Evolutionary conservation across 106 monocot species (phyloP).

Genomic region (Cymbidium sinense): DNA sequence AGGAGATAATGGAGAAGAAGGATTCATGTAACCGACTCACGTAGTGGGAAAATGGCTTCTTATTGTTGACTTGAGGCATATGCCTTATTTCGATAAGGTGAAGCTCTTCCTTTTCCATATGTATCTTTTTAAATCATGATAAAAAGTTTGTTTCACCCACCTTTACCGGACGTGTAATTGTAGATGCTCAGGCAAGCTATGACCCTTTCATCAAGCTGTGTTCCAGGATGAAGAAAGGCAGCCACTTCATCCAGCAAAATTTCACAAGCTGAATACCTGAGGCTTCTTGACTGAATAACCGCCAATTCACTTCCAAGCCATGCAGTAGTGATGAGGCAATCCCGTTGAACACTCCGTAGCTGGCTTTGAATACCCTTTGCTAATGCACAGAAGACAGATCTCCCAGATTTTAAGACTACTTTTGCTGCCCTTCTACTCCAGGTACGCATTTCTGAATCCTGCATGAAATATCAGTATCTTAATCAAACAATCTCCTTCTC

Average conservation of each 20-base stretch:
- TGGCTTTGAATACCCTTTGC: slow-evolving; percentile 79
- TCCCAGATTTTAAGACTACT: slow-evolving; percentile 46
- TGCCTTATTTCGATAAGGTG: no score
- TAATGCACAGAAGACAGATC: slow-evolving; percentile 46
- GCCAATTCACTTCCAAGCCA: slow-evolving; percentile 89
- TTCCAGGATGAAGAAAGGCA: slow-evolving; percentile 77
- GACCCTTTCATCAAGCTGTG: slow-evolving; percentile 83
- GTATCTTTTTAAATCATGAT: no score
- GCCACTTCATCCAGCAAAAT: slow-evolving; percentile 49
- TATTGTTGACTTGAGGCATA: no score
- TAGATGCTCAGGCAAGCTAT: slow-evolving; percentile 79
- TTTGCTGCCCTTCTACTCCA: slow-evolving; percentile 68
- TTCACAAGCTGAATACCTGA: slow-evolving; percentile 77
- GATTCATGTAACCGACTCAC: no score
- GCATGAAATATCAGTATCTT: slow-evolving; percentile 14
- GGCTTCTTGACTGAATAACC: slow-evolving; percentile 27
- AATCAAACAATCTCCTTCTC: neutral
- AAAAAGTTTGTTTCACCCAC: slow-evolving; percentile 17
- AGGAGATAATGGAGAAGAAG: no score
- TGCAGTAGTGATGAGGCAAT: slow-evolving; percentile 62
- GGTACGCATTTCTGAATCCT: slow-evolving; percentile 62
- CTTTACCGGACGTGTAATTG: slow-evolving; percentile 89
- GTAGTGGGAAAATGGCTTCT: no score
- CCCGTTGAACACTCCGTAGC: slow-evolving; percentile 48
- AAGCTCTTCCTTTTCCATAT: no score